These are phyloP conservation scores for Kwoniella shandongensis DNA, from an alignment of 768 basidiomycete genomes.

Conservation along the genomic window DNA sequence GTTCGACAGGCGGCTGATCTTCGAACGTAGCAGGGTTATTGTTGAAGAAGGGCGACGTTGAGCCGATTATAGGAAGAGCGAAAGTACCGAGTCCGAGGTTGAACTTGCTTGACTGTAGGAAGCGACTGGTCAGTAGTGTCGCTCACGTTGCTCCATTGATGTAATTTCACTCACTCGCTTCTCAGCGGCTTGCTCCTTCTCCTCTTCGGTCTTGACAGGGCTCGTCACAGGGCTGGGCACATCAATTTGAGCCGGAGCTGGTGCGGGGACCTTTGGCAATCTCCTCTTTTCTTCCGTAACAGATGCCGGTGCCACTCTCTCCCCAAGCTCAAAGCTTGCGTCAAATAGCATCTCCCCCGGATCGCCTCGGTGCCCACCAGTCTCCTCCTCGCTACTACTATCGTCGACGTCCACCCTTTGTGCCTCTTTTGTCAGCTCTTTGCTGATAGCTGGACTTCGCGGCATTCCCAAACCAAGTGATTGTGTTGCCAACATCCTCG, in stretches of 20 bases:
- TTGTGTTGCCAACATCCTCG: constrained; percentile 49
- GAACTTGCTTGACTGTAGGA: constrained; percentile 33
- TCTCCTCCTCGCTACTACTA: constrained; percentile 17
- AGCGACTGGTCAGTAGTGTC: neutral
- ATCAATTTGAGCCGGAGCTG: constrained; percentile 36
- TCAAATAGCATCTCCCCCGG: constrained; percentile 19
- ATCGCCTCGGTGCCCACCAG: constrained; percentile 18
- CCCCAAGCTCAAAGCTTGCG: constrained; percentile 6
- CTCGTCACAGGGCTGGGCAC: constrained; percentile 47
- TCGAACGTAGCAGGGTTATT: constrained; percentile 23
- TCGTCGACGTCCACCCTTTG: neutral
- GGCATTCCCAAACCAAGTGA: constrained; percentile 51
- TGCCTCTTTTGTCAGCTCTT: constrained; percentile 19
- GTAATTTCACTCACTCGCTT: constrained; percentile 38
- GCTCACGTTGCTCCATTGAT: too few relatives aligned
- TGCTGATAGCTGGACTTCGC: constrained; percentile 30
- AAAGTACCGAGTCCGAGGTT: constrained; percentile 37
- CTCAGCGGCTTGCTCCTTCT: constrained; percentile 18
- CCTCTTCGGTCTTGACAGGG: constrained; percentile 18
- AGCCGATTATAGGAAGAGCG: constrained; percentile 44
- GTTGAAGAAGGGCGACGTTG: constrained; percentile 47
- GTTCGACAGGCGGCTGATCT: constrained; percentile 24
- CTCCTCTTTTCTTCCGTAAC: constrained; percentile 29
- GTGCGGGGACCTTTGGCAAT: constrained; percentile 42
- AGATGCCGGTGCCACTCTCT: neutral